Evolutionary conservation across 805 yeast genomes (phyloP).

Genomic region (Candida vartiovaarae): DNA sequence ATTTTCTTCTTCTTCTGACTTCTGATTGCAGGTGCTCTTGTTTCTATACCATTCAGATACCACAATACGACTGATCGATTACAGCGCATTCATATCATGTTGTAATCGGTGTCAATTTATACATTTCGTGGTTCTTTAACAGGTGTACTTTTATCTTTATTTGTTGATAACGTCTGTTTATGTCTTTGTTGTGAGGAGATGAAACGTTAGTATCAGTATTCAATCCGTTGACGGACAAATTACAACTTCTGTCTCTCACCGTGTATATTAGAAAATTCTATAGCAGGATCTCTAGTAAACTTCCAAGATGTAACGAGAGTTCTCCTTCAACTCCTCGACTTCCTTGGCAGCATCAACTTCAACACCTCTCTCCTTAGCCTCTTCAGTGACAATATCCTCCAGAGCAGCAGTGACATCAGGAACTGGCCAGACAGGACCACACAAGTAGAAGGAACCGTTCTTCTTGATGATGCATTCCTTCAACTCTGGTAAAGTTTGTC

Average conservation of each 20-base stretch:
- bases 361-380: constrained; percentile 61
- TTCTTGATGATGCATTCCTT: constrained; percentile 72
- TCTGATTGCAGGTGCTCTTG: too few relatives aligned
- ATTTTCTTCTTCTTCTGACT: too few relatives aligned
- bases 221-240: too few relatives aligned
- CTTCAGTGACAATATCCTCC: constrained; percentile 68
- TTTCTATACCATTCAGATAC: too few relatives aligned
- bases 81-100: too few relatives aligned
- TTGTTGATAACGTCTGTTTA: background rate
- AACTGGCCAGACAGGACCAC: constrained; percentile 99
- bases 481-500: constrained; percentile 64
- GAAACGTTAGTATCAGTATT: too few relatives aligned
- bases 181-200: too few relatives aligned
- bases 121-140: too few relatives aligned
- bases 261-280: background rate
- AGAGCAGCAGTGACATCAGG: constrained; percentile 91
- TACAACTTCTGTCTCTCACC: background rate
- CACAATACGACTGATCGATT: too few relatives aligned
- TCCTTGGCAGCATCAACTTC: constrained; percentile 67
- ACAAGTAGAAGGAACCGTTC: constrained; percentile 86
- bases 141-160: background rate
- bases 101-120: too few relatives aligned
- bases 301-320: constrained; percentile 86
- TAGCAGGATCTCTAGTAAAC: constrained; percentile 51
- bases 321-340: constrained; percentile 90